Evolutionary conservation across 768 basidiomycete genomes (phyloP), one percentile per base, ranked within the genome.

Genomic region (Leucogyrophana mollusca): DNA sequence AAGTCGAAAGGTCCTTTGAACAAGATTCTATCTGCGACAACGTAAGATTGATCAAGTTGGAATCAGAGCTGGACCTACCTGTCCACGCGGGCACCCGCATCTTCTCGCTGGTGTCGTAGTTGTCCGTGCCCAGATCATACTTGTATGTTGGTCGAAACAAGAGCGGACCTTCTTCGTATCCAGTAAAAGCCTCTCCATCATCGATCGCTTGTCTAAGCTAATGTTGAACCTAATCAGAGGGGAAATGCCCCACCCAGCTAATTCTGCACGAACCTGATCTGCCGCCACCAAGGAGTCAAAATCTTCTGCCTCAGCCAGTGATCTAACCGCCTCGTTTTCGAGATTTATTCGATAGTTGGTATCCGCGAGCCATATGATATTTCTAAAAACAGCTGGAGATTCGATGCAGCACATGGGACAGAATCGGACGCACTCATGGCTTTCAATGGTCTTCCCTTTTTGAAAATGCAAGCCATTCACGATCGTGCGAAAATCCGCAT

Each of bases 71-170:
- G 23, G 20, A 53, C 77, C 49, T 46, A 93, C 93, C 93, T 56
- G 95, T 98, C 94, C 94, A 98, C 14, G 95, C 92, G 4, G 96
- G 96, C 59, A 96, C 87, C 20, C 96, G 80, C 78, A 85, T 82
- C 72, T 98, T 99, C 67, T 98, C 96, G 60, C 91, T 90, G 11
- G 91, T 88, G 64, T 99, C 96, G 62, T 97, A 99, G 39, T 75
- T 74, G 51, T 96, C 87, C 8, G 93, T 83, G 9, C 83, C 80
- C 5, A 85, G 60, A 59, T 88, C 84, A 59, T 94, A 98, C 52
- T 91, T 89, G 70, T 99, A 98, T 2, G 95, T 99, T 7, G 96
- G 96, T 11, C 82, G 73, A 70, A 99, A 99, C n/a, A 89, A 60
- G 14, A 98, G 64, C 0, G 90, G 90, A 0, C 92, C 95, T 66